Percentiles rank a stretch among this genome's conserved stretches.
Evolutionary conservation across 164 flowering plant species (phyloP).

Genomic region (Sextonia rubra): DNA sequence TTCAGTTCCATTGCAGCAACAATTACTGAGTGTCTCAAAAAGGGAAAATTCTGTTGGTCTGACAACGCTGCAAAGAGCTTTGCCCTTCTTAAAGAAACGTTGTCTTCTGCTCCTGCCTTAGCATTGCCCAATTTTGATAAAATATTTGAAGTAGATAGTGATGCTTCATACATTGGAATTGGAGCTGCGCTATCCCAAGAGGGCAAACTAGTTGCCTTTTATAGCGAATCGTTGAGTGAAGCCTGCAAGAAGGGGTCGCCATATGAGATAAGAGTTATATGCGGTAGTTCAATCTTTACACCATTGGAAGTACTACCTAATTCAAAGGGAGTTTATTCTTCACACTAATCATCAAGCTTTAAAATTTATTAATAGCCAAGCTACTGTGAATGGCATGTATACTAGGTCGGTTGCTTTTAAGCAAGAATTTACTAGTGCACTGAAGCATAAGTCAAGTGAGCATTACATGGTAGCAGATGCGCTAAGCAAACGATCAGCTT

Average conservation of each 20-base stretch:
- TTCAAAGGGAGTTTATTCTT: too few species aligned
- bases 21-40: neutral
- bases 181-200: neutral
- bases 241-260: conserved; percentile 1
- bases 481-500: neutral
- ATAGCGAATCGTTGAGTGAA: neutral
- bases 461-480: neutral
- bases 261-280: conserved; percentile 1
- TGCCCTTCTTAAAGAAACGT: neutral
- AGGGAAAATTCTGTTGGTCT: neutral
- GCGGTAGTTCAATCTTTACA: neutral
- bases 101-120: neutral
- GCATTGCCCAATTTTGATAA: neutral
- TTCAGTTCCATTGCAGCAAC: neutral
- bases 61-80: neutral
- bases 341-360: neutral
- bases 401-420: neutral
- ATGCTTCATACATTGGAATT: neutral
- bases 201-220: neutral
- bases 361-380: too few species aligned
- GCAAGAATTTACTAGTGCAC: neutral
- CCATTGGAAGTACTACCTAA: neutral
- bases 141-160: neutral
- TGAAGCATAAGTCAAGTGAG: neutral
- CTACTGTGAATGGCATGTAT: neutral